Evolutionary conservation across 2,329 filamentous ascomycete genomes (phyloP), one percentile per base, ranked within the genome.

Genomic region (Diaporthe aspalathi): DNA sequence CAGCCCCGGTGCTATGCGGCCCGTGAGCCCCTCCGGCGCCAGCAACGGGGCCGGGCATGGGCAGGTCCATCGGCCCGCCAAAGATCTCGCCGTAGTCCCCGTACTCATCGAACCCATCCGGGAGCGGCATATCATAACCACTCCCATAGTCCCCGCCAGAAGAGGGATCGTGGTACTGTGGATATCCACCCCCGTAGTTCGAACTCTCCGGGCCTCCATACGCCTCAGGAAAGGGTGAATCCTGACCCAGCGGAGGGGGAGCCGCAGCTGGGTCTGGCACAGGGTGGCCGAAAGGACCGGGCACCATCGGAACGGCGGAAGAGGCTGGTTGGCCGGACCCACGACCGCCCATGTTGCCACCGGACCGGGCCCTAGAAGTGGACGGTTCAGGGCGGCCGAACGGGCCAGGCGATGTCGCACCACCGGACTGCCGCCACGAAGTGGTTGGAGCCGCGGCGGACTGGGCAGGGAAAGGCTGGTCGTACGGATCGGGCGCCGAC

Each of bases 61-160:
- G 49, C 24, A 29, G 0, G 1, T 53, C 50, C 27, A 16, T 14
- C 4, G 12, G 11, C 22, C 3, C 24, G 24, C 50, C 50, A 27
- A 8, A 20, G 50, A 3, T 1, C 8, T 35, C 27, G 9, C 9
- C 35, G 11, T 38, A 38, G 35, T 12, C 27, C 8, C 5, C 50
- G 2, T 9, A 20, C 6, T 9, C 16, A 11, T 7, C 49, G 12
- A 17, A 29, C 14, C 9, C 7, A 0, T 20, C 24, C 17, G 27
- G 50, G 2, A 24, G 12, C 1, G 0, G 3, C 32, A 17, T 40
- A 12, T 8, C 53, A 1, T 40, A 16, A 1, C 0, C 32, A 2
- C 32, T 32, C 9, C 3, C 53, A 11, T 9, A 57, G 1, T 4
- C 53, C 0, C 32, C 32, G 12, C 14, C 11, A 50, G 4, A 11